Percentiles rank a stretch among this genome's conserved stretches.
Conservation (phyloP, 2,329 filamentous ascomycete species). For the Monilinia vaccinii-corymbosi region DNA sequence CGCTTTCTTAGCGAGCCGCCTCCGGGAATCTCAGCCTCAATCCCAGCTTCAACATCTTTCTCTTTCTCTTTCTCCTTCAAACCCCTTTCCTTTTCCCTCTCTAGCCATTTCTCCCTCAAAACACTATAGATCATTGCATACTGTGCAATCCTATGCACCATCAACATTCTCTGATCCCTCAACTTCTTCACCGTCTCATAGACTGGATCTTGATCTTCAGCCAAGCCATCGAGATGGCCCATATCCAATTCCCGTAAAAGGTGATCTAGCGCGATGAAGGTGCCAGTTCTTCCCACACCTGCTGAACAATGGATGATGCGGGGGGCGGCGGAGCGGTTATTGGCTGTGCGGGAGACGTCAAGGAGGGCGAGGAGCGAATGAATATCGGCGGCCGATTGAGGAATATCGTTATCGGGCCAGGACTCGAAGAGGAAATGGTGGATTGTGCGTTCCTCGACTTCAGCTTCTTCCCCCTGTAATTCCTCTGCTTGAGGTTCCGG, state of each 20-base stretch:
- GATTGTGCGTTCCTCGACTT: slow-evolving; percentile 9
- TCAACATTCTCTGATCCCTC: slow-evolving; percentile 16
- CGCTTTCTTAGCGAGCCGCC: background rate
- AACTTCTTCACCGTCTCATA: slow-evolving; percentile 15
- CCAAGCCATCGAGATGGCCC: slow-evolving; percentile 10
- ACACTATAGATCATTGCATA: slow-evolving; percentile 16
- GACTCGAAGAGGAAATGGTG: slow-evolving; percentile 15
- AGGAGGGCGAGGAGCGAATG: slow-evolving; percentile 11
- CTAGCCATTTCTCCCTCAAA: slow-evolving; percentile 14
- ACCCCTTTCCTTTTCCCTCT: background rate
- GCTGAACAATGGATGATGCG: slow-evolving; percentile 82
- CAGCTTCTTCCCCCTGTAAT: background rate
- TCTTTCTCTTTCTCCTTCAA: background rate
- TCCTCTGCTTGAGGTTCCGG: background rate
- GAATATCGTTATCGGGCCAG: slow-evolving; percentile 18
- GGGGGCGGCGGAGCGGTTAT: slow-evolving; percentile 2
- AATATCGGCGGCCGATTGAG: slow-evolving; percentile 11
- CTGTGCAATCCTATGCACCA: slow-evolving; percentile 13
- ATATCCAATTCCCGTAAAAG: slow-evolving; percentile 14
- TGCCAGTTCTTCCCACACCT: slow-evolving; percentile 86
- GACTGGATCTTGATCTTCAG: slow-evolving; percentile 12
- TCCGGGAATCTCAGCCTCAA: background rate
- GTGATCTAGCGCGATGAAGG: slow-evolving; percentile 44
- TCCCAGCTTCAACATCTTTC: background rate
- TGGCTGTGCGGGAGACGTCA: slow-evolving; percentile 4